Base-by-base conservation (phyloP, 2,329 filamentous ascomycete species). In the Nemania sp. region DNA sequence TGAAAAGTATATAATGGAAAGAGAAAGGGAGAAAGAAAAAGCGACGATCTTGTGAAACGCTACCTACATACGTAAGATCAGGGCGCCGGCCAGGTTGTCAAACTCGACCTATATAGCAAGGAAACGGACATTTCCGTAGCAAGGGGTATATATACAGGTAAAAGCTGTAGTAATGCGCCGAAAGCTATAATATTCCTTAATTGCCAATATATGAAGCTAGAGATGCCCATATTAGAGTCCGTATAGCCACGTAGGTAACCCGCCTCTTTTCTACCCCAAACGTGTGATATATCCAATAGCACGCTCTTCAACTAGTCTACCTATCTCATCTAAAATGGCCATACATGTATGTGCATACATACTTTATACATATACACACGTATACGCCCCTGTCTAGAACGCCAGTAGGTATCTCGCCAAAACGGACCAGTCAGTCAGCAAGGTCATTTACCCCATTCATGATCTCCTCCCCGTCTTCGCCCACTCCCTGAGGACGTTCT, bases 401-500 rank as follows among this genome's bases (percentile, higher is more conserved):
- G 34, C 5, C 9, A 25, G n/a, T 13, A 4, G 12, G n/a, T 34
- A 15, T 6, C 29, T 11, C 15, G 5, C 32, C 29, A 5, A n/a
- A n/a, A n/a, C n/a, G n/a, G n/a, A n/a, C n/a, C n/a, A n/a, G n/a
- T n/a, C n/a, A n/a, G n/a, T n/a, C n/a, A n/a, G n/a, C n/a, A n/a
- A n/a, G n/a, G n/a, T n/a, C n/a, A n/a, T n/a, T 7, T 52, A 5
- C 15, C 1, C 15, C 20, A 34, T 47, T 58, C 47, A 64, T 11
- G 11, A 12, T 45, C 39, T 55, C 54, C 20, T 64, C 35, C 45
- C 45, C 53, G 71, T 72, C 71, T 85, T 91, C 2, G 90, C 90
- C 94, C 93, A 97, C 68, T 91, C 89, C 62, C 95, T 81, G 57
- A 99, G 76, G 6, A 96, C 86, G 71, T 97, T 98, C 86, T 99